A percentile compares a stretch with the other conserved stretches of the same genome.
Conservation (phyloP, 345 rosid species). For the Capsella bursapastoris region DNA sequence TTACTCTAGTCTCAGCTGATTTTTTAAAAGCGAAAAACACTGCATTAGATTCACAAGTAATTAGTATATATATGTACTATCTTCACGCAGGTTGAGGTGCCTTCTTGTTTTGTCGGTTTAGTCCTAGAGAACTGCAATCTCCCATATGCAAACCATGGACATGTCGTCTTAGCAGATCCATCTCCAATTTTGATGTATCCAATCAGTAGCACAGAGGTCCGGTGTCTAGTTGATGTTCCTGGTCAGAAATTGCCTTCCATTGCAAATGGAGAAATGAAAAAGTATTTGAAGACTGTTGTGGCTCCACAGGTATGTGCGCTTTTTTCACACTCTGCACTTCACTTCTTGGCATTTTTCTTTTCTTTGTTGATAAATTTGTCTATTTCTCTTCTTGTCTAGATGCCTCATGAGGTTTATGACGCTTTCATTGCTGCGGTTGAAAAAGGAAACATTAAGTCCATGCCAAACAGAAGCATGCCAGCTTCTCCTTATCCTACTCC, state of each 20-base stretch:
- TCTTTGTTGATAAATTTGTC: neutral
- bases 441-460: constrained; percentile 54
- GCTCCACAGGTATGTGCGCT: constrained; percentile 51
- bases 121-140: constrained; percentile 51
- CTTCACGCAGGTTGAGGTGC: constrained; percentile 47
- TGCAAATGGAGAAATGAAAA: constrained; percentile 56
- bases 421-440: constrained; percentile 52
- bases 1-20: neutral
- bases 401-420: constrained; percentile 51
- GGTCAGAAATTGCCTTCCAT: constrained; percentile 58
- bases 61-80: neutral
- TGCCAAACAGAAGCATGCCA: constrained; percentile 64
- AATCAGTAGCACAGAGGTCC: constrained; percentile 52
- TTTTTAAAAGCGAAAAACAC: neutral
- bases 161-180: constrained; percentile 53
- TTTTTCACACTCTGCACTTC: constrained; percentile 1
- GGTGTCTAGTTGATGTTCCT: constrained; percentile 57
- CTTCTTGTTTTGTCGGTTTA: constrained; percentile 53
- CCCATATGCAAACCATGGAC: constrained; percentile 53
- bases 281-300: constrained; percentile 49
- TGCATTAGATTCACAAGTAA: constrained; percentile 3
- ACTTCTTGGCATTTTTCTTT: neutral
- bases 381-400: constrained; percentile 34
- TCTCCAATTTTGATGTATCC: constrained; percentile 54
- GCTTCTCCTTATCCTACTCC: constrained; percentile 56